A percentile compares a stretch with the other conserved stretches of the same genome.
Conservation (phyloP, 495 filamentous ascomycete species). For the Aspergillus homomorphus region DNA sequence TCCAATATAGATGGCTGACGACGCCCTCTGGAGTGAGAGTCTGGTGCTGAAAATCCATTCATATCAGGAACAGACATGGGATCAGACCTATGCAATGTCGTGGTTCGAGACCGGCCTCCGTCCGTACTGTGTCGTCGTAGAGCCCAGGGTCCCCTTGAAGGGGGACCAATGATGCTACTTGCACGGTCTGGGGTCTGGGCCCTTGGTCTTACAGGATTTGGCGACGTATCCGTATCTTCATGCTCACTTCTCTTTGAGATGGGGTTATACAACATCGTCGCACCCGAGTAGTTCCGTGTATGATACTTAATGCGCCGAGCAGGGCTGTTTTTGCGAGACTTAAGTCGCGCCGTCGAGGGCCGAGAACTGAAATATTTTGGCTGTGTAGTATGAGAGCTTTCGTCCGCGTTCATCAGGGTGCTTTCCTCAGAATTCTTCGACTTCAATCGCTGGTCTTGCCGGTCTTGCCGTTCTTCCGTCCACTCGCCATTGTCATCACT, state of each 20-base stretch:
- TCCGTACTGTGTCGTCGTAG: constrained; percentile 27
- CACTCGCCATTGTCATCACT: constrained; percentile 68
- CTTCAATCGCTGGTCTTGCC: constrained; percentile 13
- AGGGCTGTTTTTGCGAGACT: constrained; percentile 41
- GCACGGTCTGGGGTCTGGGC: constrained; percentile 25
- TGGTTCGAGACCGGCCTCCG: constrained; percentile 34
- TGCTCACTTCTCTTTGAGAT: constrained; percentile 43
- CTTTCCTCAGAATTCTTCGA: constrained; percentile 33
- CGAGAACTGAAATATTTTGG: constrained; percentile 47
- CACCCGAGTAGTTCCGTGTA: constrained; percentile 67
- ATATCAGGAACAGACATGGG: constrained; percentile 53
- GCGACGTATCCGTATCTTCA: constrained; percentile 44
- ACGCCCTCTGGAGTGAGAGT: constrained; percentile 29
- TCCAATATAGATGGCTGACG: constrained; percentile 58
- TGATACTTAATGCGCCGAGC: constrained; percentile 31
- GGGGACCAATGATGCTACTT: constrained; percentile 15
- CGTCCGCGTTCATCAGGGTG: constrained; percentile 3
- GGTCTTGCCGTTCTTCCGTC: constrained; percentile 25
- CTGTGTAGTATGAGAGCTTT: constrained; percentile 28
- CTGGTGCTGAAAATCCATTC: constrained; percentile 39
- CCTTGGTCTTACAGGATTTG: constrained; percentile 22
- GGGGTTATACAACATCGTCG: constrained; percentile 67
- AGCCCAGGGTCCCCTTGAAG: constrained; percentile 28
- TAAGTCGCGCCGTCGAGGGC: constrained; percentile 39
- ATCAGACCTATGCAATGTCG: constrained; percentile 49